A percentile compares a stretch with the other conserved stretches of the same genome.
phyloP scores from a whole-genome alignment of 2,329 filamentous ascomycete genomes.

The Trichophyton simii region DNA sequence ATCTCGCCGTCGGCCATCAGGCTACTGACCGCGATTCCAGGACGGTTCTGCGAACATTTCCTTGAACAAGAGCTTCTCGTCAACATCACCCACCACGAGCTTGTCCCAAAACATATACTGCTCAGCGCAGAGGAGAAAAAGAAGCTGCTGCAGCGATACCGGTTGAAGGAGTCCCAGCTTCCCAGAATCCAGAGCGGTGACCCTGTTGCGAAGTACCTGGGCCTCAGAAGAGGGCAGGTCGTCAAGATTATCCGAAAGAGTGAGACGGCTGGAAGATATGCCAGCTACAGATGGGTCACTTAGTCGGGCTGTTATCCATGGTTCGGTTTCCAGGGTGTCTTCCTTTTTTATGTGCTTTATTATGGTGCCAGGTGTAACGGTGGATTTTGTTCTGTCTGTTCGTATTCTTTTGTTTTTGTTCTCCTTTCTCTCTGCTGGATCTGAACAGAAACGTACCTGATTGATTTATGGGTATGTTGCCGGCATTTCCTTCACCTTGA shows the following conservation, averaged over 20 bases:
- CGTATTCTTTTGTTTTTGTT: neutral
- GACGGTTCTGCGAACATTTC: conserved; percentile 83
- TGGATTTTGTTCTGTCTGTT: neutral
- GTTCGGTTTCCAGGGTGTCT: neutral
- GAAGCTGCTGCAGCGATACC: conserved; percentile 74
- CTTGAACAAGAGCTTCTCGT: conserved; percentile 90
- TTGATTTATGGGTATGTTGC: neutral
- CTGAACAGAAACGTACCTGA: neutral
- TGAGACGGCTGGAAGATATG: conserved; percentile 92
- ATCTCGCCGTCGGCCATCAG: conserved; percentile 82
- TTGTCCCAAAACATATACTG: conserved; percentile 86
- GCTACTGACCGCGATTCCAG: conserved; percentile 64
- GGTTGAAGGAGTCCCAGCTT: conserved; percentile 93
- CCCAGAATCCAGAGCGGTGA: conserved; percentile 84
- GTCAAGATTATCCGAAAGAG: conserved; percentile 96
- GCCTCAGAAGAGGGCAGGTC: conserved; percentile 79
- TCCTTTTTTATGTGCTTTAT: neutral
- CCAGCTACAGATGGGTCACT: conserved; percentile 69
- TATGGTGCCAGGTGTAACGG: neutral
- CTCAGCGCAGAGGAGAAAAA: conserved; percentile 83
- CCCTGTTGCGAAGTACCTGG: conserved; percentile 83
- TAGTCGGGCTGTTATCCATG: conserved; percentile 15
- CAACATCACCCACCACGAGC: conserved; percentile 95
- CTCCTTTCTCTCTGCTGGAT: neutral
- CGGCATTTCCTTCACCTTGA: neutral